Evolutionary conservation across 805 yeast genomes (phyloP), one percentile per base, ranked within the genome.

Genomic region (Candida manassasensis): DNA sequence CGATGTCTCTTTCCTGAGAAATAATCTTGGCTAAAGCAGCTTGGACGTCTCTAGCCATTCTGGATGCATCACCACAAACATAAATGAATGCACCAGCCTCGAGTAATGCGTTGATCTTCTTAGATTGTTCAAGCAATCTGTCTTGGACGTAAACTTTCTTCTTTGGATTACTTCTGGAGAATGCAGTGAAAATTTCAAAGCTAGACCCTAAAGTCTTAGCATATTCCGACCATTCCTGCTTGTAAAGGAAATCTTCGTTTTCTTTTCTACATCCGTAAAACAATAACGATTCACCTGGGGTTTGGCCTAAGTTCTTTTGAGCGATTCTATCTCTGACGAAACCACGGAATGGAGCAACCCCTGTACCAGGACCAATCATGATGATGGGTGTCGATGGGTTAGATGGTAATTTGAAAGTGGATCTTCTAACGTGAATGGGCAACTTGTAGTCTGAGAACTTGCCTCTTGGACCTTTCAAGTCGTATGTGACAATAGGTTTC

Each of bases 311-410:
- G 8, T 48, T 51, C 68, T 74, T 36, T 59, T 59, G 38, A 60
- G 77, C 45, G n/a, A 80, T 84, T 52, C 89, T 81, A 57, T 90
- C 98, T 66, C 94, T 80, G 24, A 90, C 62, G 48, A 90, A 90
- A 3, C 95, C 98, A 67, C 98, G 81, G 70, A 93, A 86, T 42
- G 98, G 98, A 7, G 98, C 97, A 34, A 90, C 90, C 59, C 98
- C 98, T 3, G 98, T 93, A 45, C 98, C 98, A 30, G 98, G 97
- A 19, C 98, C 98, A 52, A 90, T 74, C 83, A 89, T 77, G 50
- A 90, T 87, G 15, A 90, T 73, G 12, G 97, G 97, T 21, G 81
- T 77, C 3, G 75, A 61, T 21, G 94, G 82, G 54, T 86, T 85
- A 6, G 88, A 71, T 14, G 98, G 98, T 44, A 93, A 71, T 69